phyloP scores from a whole-genome alignment of 1,284 basidiomycete genomes.

The Leccinum angustisporum region DNA sequence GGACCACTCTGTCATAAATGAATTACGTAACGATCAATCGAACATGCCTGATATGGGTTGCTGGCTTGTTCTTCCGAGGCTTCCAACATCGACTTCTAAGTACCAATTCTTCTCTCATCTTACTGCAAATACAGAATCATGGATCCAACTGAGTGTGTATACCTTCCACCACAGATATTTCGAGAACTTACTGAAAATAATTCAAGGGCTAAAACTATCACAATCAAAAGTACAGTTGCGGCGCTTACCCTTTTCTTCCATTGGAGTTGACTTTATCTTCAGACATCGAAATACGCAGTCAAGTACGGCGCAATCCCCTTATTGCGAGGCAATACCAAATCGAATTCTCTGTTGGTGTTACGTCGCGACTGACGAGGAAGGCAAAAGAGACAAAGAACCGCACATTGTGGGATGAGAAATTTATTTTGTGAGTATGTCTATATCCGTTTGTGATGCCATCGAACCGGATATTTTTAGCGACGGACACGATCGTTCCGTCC shows the following conservation, averaged over 20 bases:
- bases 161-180: not conserved
- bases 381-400: not conserved
- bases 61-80: not conserved
- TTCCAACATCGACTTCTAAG: not conserved
- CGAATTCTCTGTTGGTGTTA: not conserved
- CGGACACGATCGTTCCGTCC: not conserved
- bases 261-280: not conserved
- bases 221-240: not conserved
- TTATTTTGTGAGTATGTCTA: not conserved
- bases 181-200: not conserved
- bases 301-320: not conserved
- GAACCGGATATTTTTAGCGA: not conserved
- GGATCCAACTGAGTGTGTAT: not conserved
- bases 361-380: not conserved
- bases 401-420: not conserved
- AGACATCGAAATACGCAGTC: not conserved
- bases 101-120: not conserved
- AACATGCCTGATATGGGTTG: not conserved
- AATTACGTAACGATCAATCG: not conserved
- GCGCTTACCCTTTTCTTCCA: not conserved
- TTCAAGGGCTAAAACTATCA: not conserved
- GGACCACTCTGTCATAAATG: too few relatives aligned
- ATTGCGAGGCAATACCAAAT: not conserved
- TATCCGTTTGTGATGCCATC: not conserved
- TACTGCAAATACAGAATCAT: not conserved